Conservation (phyloP, 768 basidiomycete species). For the Hemileccinum rubropunctum region DNA sequence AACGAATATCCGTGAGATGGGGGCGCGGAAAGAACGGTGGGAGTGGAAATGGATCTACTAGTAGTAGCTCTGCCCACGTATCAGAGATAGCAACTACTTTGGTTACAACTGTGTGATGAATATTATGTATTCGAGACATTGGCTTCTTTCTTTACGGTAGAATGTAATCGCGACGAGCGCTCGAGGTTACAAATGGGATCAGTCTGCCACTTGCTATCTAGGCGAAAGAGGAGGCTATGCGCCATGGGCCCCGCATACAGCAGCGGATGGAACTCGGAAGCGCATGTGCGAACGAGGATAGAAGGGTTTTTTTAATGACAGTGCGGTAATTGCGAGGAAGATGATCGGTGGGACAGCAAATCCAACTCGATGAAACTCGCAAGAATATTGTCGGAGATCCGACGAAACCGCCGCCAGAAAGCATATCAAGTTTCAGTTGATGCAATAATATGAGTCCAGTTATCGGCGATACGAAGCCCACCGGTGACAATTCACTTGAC, state of each 20-base stretch:
- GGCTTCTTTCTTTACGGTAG: too few species aligned
- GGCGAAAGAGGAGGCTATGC: background rate
- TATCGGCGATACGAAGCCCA: background rate
- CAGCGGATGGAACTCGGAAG: conserved; percentile 37
- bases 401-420: conserved; percentile 45
- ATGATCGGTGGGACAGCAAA: conserved; percentile 36
- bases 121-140: background rate
- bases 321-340: conserved; percentile 50
- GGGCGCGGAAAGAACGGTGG: conserved; percentile 64
- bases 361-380: conserved; percentile 36
- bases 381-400: conserved; percentile 51
- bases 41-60: conserved; percentile 32
- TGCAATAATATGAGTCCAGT: background rate
- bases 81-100: conserved; percentile 6
- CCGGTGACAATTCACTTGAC: background rate
- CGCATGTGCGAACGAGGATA: conserved; percentile 43
- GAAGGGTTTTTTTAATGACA: conserved; percentile 41
- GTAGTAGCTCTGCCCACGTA: background rate
- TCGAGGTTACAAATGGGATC: background rate
- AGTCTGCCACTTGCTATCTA: too few species aligned
- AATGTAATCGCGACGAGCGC: too few species aligned
- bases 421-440: conserved; percentile 28
- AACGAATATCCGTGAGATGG: conserved; percentile 79
- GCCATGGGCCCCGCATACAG: background rate
- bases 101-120: conserved; percentile 12